Evolutionary conservation across 192 early-diverging fungal species (phyloP).

Genomic region (Chytriomyces sp.): DNA sequence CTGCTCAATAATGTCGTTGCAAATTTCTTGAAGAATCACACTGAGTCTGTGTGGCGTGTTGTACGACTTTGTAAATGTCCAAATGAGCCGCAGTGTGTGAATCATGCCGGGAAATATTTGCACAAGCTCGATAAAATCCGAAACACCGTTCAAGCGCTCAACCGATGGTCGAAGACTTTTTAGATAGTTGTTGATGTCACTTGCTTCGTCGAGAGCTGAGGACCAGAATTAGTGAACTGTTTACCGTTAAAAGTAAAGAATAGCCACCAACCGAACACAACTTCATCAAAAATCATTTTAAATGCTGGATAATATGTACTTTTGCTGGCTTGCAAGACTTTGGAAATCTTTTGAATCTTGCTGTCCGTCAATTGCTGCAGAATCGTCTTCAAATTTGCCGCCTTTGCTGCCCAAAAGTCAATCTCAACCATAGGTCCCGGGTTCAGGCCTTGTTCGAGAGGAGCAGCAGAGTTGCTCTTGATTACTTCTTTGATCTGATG

Average conservation of each 20-base stretch:
- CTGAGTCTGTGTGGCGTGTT: slow-evolving; percentile 65
- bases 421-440: slow-evolving; percentile 70
- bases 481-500: slow-evolving; percentile 74
- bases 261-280: slow-evolving; percentile 55
- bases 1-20: slow-evolving; percentile 71
- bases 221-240: background rate
- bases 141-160: slow-evolving; percentile 50
- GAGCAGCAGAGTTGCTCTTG: slow-evolving; percentile 62
- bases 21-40: slow-evolving; percentile 65
- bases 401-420: slow-evolving; percentile 73
- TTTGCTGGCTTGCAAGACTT: slow-evolving; percentile 59
- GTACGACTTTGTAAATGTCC: slow-evolving; percentile 63
- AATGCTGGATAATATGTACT: slow-evolving; percentile 77
- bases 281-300: slow-evolving; percentile 67
- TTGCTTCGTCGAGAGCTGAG: slow-evolving; percentile 67
- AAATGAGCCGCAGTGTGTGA: slow-evolving; percentile 61
- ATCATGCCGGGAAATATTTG: slow-evolving; percentile 64
- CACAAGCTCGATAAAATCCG: slow-evolving; percentile 62
- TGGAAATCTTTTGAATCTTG: slow-evolving; percentile 67
- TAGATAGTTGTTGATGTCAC: slow-evolving; percentile 63
- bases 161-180: slow-evolving; percentile 62
- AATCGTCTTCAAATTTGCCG: slow-evolving; percentile 67
- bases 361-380: slow-evolving; percentile 67
- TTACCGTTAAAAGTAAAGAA: background rate
- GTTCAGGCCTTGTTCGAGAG: slow-evolving; percentile 66